Evolutionary conservation across 192 early-diverging fungal species (phyloP).

Genomic region (Chytriomyces sp.): DNA sequence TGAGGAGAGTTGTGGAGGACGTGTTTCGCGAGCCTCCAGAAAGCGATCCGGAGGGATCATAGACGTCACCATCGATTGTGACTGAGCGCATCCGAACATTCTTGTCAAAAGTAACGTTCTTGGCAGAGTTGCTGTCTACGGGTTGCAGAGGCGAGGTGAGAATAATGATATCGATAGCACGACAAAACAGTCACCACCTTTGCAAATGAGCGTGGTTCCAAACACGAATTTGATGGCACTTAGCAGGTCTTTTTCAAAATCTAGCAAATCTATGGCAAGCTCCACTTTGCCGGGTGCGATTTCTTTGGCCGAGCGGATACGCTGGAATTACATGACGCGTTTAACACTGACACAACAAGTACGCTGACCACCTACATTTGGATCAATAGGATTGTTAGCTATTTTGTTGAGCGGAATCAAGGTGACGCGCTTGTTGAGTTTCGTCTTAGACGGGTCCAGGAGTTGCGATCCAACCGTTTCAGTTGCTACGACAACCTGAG

Average conservation of each 20-base stretch:
- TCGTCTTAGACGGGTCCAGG: slow-evolving; percentile 49
- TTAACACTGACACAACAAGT: neutral
- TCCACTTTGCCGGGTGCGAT: slow-evolving; percentile 88
- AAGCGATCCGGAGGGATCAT: slow-evolving; percentile 92
- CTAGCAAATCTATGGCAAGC: slow-evolving; percentile 82
- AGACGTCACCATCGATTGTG: slow-evolving; percentile 95
- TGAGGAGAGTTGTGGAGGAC: slow-evolving; percentile 71
- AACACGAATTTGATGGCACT: slow-evolving; percentile 92
- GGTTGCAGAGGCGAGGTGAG: neutral
- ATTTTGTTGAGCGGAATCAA: slow-evolving; percentile 98
- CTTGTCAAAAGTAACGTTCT: slow-evolving; percentile 86
- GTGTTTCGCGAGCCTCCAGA: slow-evolving; percentile 86
- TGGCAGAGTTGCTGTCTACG: slow-evolving; percentile 77
- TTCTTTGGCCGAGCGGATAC: slow-evolving; percentile 69
- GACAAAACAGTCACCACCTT: slow-evolving; percentile 40
- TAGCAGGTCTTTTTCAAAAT: slow-evolving; percentile 77
- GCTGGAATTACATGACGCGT: slow-evolving; percentile 36
- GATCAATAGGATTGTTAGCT: slow-evolving; percentile 34
- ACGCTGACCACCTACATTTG: neutral
- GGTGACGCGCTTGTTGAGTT: slow-evolving; percentile 77
- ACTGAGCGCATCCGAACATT: slow-evolving; percentile 84
- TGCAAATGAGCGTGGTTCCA: slow-evolving; percentile 87
- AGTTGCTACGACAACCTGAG: slow-evolving; percentile 84
- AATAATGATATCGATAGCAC: neutral
- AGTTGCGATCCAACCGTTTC: slow-evolving; percentile 83